Evolutionary conservation across 2,329 filamentous ascomycete species (phyloP), one percentile per base, ranked within the genome.

Genomic region (Alternaria sp.): DNA sequence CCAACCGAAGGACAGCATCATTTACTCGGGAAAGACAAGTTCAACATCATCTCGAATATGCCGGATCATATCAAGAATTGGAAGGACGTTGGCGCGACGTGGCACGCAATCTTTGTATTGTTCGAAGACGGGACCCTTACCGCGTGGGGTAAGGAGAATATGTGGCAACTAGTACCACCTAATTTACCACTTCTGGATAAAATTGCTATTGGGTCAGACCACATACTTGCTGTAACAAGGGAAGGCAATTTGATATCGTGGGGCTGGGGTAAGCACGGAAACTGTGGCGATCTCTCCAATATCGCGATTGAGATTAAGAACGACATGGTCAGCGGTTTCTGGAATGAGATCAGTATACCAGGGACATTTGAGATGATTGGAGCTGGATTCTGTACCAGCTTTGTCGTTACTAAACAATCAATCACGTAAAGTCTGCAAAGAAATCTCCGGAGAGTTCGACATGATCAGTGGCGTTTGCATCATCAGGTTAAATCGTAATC

Each of bases 261-360:
- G 93, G 95, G 95, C 20, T 99, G 95, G 95, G 94, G 93, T 2
- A 94, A 98, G 79, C 95, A 99, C 80, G 95, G 95, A 2, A 99
- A 99, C 76, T 99, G 95, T 77, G 95, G 95, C 3, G 59, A 73
- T 45, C 28, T 73, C 7, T 64, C 41, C 1, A 56, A 18, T 1
- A 25, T 68, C 11, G 45, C 50, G 22, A 60, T 62, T 3, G 60
- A 68, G 6, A 46, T 71, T 1, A 66, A 67, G 48, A 71, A 74
- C 5, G 70, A 74, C 11, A 74, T 74, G 72, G 63, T 75, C 38
- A 70, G 53, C 40, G 72, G 70, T 0, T 64, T 74, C 16, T 76
- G 73, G 73, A 76, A 74, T 18, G 63, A 72, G 11, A 72, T 76
- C 20, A 44, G 60, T 1, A 57, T 76, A 22, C 66, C 68, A 1